phyloP scores from a whole-genome alignment of 192 early-diverging fungal genomes.

The Ramicandelaber brevisporus region DNA sequence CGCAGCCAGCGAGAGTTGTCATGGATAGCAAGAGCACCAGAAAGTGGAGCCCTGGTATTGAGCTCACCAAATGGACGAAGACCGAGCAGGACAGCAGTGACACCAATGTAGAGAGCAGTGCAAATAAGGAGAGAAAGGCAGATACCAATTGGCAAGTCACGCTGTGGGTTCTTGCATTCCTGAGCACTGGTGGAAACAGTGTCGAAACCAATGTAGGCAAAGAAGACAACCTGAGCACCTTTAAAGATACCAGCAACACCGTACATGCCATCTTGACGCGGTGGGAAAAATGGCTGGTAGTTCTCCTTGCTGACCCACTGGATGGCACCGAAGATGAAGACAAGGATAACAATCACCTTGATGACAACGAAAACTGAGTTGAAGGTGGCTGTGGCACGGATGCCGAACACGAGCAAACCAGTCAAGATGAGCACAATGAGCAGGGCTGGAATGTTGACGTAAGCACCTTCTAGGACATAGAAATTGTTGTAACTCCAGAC shows the following conservation, averaged over 20 bases:
- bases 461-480: conserved; percentile 14
- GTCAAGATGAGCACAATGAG: conserved; percentile 37
- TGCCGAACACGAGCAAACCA: conserved; percentile 35
- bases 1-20: conserved; percentile 36
- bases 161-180: conserved; percentile 51
- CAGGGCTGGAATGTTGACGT: conserved; percentile 55
- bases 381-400: conserved; percentile 40
- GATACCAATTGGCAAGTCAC: conserved; percentile 68
- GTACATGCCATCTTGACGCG: conserved; percentile 24
- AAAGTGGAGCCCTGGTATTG: conserved; percentile 21
- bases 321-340: conserved; percentile 59
- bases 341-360: conserved; percentile 41
- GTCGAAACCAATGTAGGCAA: conserved; percentile 73
- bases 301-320: conserved; percentile 39
- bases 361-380: conserved; percentile 45
- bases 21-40: conserved; percentile 12
- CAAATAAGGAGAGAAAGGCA: conserved; percentile 49
- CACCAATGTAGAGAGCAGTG: conserved; percentile 47
- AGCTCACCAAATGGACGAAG: conserved; percentile 28
- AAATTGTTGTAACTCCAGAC: conserved; percentile 26
- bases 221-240: conserved; percentile 49
- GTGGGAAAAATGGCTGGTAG: conserved; percentile 55
- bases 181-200: conserved; percentile 63
- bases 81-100: conserved; percentile 46
- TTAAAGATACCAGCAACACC: conserved; percentile 43